A percentile compares a stretch with the other conserved stretches of the same genome.
Evolutionary conservation across 345 rosid species (phyloP).

Genomic region (Pistacia atlantica): DNA sequence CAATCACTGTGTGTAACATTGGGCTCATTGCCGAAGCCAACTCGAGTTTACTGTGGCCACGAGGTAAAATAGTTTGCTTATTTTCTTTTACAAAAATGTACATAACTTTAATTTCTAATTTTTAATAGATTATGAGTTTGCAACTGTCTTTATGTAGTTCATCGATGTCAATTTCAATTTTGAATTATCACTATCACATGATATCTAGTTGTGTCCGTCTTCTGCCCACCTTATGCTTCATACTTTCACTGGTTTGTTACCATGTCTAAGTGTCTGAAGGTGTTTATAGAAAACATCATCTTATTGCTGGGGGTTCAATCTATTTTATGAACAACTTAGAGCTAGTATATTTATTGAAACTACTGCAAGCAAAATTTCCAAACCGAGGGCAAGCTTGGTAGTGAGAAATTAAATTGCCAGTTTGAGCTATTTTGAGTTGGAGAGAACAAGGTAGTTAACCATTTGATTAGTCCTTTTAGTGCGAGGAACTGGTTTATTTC

Average conservation of each 20-base stretch:
- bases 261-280: neutral
- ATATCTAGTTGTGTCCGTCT: neutral
- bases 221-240: neutral
- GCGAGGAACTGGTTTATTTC: neutral
- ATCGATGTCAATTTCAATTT: neutral
- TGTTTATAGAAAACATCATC: neutral
- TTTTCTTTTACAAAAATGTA: neutral
- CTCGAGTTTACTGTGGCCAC: conserved; percentile 89
- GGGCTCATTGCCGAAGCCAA: conserved; percentile 80
- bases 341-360: neutral
- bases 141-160: neutral
- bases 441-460: neutral
- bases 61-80: conserved; percentile 54
- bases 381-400: neutral
- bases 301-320: neutral
- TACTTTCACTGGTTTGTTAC: neutral
- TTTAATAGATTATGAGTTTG: neutral
- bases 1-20: conserved; percentile 87
- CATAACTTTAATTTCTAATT: neutral
- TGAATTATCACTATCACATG: neutral
- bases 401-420: neutral
- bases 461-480: neutral
- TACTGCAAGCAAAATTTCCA: neutral
- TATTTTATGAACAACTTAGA: neutral
- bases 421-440: neutral